A percentile compares a stretch with the other conserved stretches of the same genome.
Evolutionary conservation across 176 grass and related monocot species (phyloP).

Genomic region (Zea luxurians): DNA sequence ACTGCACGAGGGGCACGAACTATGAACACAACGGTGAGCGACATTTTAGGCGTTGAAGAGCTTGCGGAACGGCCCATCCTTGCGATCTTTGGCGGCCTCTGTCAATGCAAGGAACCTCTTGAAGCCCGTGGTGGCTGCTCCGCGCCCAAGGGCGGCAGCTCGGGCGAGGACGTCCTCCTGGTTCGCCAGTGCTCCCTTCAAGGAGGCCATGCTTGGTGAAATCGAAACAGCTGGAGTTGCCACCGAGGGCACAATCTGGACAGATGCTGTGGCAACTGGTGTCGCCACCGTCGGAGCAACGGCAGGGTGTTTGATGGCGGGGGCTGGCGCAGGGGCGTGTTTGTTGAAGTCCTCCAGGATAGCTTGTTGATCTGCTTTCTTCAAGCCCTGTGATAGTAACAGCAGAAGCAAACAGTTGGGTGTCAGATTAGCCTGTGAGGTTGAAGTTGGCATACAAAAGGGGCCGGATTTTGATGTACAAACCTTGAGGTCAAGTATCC

Average conservation of each 20-base stretch:
- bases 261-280: slow-evolving; percentile 38
- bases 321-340: slow-evolving; percentile 58
- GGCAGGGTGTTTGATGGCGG: slow-evolving; percentile 66
- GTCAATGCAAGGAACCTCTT: slow-evolving; percentile 98
- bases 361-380: slow-evolving; percentile 92
- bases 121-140: slow-evolving; percentile 89
- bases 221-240: slow-evolving; percentile 38
- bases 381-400: slow-evolving; percentile 63
- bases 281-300: slow-evolving; percentile 48
- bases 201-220: slow-evolving; percentile 38
- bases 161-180: slow-evolving; percentile 89
- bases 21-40: slow-evolving; percentile 41
- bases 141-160: slow-evolving; percentile 86
- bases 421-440: slow-evolving; percentile 8
- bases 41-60: slow-evolving; percentile 72
- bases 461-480: neutral
- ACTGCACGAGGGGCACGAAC: slow-evolving; percentile 24
- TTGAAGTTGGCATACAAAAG: neutral
- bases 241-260: slow-evolving; percentile 37
- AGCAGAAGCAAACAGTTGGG: neutral
- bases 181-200: slow-evolving; percentile 61
- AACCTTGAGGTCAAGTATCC: slow-evolving; percentile 99
- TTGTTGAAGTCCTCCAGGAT: slow-evolving; percentile 97
- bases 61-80: slow-evolving; percentile 96
- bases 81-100: slow-evolving; percentile 93